Conservation (phyloP, 2,329 filamentous ascomycete genomes). For the Exutisphaerella laricina region DNA sequence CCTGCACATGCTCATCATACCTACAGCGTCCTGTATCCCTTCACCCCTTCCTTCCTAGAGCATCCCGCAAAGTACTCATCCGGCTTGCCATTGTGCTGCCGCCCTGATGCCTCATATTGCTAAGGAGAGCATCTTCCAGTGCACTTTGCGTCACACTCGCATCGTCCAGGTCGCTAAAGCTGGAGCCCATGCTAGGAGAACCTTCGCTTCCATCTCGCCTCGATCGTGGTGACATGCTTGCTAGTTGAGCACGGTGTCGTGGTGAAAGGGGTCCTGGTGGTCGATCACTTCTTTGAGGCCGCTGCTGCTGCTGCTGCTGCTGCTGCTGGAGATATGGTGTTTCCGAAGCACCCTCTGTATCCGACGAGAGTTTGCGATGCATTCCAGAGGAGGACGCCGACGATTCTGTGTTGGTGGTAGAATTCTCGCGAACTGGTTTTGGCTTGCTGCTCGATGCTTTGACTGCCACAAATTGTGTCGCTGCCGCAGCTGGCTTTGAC, state of each 20-base stretch:
- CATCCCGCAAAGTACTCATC: conserved; percentile 52
- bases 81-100: conserved; percentile 35
- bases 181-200: conserved; percentile 75
- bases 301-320: conserved; percentile 5
- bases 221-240: conserved; percentile 49
- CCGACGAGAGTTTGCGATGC: conserved; percentile 15
- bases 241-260: conserved; percentile 54
- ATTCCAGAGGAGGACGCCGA: conserved; percentile 30
- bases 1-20: too few relatives aligned
- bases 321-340: conserved; percentile 6
- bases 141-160: conserved; percentile 75
- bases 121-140: conserved; percentile 70
- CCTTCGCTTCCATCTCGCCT: conserved; percentile 64
- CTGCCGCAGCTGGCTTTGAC: conserved; percentile 5
- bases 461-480: not conserved
- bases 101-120: conserved; percentile 56
- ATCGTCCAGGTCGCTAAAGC: conserved; percentile 81
- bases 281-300: not conserved
- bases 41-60: conserved; percentile 12
- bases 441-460: conserved; percentile 7
- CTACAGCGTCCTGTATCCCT: not conserved
- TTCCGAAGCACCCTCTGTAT: conserved; percentile 11
- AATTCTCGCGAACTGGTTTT: conserved; percentile 5
- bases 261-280: conserved; percentile 40
- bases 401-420: conserved; percentile 15